Conservation (phyloP, 495 filamentous ascomycete species). For the Articulospora tetracladia region DNA sequence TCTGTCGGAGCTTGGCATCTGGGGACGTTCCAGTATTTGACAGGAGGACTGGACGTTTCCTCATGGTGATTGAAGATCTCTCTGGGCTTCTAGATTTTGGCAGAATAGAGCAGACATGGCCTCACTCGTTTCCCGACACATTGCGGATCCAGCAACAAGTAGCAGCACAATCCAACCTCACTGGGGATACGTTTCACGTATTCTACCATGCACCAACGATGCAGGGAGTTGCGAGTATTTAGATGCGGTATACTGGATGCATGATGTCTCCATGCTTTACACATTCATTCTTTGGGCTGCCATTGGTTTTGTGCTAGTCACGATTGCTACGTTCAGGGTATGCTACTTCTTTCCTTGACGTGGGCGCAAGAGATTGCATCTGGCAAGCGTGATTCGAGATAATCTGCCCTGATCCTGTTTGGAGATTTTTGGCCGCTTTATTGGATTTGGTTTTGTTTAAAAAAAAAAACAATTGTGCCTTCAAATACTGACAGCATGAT, state of each 20-base stretch:
- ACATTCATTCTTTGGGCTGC: slow-evolving; percentile 57
- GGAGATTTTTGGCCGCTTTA: too few relatives aligned
- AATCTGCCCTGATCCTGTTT: background rate
- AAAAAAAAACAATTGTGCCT: too few relatives aligned
- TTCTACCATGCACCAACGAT: slow-evolving; percentile 50
- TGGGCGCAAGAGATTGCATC: too few relatives aligned
- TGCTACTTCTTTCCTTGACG: background rate
- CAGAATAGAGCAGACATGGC: background rate
- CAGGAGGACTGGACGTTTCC: background rate
- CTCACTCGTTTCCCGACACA: background rate
- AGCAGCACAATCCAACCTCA: slow-evolving; percentile 31
- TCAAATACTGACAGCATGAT: background rate
- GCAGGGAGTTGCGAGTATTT: slow-evolving; percentile 60
- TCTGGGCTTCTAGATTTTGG: background rate
- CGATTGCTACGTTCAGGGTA: background rate
- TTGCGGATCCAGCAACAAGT: background rate
- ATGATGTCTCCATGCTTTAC: slow-evolving; percentile 58
- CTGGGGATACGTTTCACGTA: slow-evolving; percentile 58
- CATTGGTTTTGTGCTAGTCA: slow-evolving; percentile 41
- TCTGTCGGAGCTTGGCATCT: background rate
- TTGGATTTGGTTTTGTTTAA: too few relatives aligned
- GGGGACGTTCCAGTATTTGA: background rate
- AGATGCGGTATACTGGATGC: slow-evolving; percentile 55
- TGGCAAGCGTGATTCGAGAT: too few relatives aligned
- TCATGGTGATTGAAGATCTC: background rate